Percentiles rank a stretch among this genome's conserved stretches.
Conservation (phyloP, 352 stramenopile genomes). For the Globisporangium nagaii region DNA sequence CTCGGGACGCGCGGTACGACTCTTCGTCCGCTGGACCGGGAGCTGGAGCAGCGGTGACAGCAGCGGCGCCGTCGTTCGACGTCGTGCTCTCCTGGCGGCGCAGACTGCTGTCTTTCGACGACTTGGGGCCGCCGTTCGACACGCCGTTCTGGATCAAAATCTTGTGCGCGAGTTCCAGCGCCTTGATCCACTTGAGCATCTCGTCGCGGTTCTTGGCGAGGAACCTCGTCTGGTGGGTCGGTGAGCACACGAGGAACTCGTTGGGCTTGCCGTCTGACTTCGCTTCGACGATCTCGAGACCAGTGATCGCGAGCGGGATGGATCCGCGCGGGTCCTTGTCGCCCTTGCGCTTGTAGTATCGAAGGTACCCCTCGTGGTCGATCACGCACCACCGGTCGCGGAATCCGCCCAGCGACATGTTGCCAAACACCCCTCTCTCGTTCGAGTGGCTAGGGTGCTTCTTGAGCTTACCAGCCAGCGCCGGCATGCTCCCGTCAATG, state of each 20-base stretch:
- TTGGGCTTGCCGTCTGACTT: constrained; percentile 62
- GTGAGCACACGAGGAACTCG: constrained; percentile 75
- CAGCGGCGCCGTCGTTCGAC: constrained; percentile 11
- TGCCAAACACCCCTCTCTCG: constrained; percentile 68
- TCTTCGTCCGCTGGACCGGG: constrained; percentile 10
- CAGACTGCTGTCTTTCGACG: constrained; percentile 10
- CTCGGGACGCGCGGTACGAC: constrained; percentile 37
- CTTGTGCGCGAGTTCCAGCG: constrained; percentile 43
- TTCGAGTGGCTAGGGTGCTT: constrained; percentile 80
- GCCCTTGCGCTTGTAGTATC: constrained; percentile 80
- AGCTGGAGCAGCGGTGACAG: not conserved
- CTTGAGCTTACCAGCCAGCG: constrained; percentile 48
- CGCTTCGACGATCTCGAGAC: constrained; percentile 66
- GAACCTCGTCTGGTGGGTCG: constrained; percentile 72
- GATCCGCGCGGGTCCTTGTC: constrained; percentile 64
- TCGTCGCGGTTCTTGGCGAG: constrained; percentile 64
- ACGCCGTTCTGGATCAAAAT: constrained; percentile 42
- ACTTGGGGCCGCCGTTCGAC: constrained; percentile 15
- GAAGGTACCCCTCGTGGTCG: constrained; percentile 51
- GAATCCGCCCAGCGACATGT: constrained; percentile 72
- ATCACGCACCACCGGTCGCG: constrained; percentile 73
- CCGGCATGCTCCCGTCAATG: constrained; percentile 26
- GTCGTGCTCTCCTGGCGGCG: constrained; percentile 19
- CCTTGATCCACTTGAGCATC: constrained; percentile 66
- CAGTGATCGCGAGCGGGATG: constrained; percentile 59